These are phyloP conservation scores for Termitomyces eurrhizus DNA, from an alignment of 768 basidiomycete genomes.

Conservation along the genomic window DNA sequence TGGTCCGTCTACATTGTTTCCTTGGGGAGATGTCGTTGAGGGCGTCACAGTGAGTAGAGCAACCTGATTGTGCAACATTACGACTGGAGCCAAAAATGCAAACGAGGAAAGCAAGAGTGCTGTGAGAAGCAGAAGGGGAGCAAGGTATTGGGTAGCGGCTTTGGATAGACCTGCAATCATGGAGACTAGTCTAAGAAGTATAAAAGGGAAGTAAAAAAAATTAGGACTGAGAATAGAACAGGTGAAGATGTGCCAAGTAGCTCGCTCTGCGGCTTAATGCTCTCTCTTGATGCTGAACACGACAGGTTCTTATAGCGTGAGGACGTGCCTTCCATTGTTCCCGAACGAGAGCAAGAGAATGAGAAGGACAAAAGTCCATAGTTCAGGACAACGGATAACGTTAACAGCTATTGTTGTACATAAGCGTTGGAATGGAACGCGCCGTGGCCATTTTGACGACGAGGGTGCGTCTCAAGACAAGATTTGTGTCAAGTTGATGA, in stretches of 20 bases:
- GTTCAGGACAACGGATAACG: neutral
- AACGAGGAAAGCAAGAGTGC: conserved; percentile 64
- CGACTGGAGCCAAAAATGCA: conserved; percentile 61
- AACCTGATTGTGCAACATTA: conserved; percentile 58
- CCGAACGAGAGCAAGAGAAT: conserved; percentile 1
- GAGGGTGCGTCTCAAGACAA: neutral
- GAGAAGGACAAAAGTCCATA: neutral
- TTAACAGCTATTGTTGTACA: conserved; percentile 7
- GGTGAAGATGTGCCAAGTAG: conserved; percentile 14
- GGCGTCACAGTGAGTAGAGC: conserved; percentile 63
- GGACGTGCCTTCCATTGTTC: conserved; percentile 6
- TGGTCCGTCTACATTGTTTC: conserved; percentile 55
- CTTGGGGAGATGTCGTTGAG: conserved; percentile 35
- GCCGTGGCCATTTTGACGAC: conserved; percentile 2
- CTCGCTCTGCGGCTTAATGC: conserved; percentile 25
- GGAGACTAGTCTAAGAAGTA: neutral
- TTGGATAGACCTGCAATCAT: conserved; percentile 76
- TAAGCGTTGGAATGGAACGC: conserved; percentile 7
- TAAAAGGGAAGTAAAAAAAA: neutral
- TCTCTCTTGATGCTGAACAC: conserved; percentile 4
- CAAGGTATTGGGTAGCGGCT: conserved; percentile 61
- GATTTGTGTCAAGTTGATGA: neutral
- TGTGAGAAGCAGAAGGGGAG: conserved; percentile 62
- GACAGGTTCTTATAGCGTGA: conserved; percentile 4
- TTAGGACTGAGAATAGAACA: conserved; percentile 6